These are phyloP conservation scores for Athelia psychrophila DNA, from an alignment of 1,284 basidiomycete species.

Conservation along the genomic window DNA sequence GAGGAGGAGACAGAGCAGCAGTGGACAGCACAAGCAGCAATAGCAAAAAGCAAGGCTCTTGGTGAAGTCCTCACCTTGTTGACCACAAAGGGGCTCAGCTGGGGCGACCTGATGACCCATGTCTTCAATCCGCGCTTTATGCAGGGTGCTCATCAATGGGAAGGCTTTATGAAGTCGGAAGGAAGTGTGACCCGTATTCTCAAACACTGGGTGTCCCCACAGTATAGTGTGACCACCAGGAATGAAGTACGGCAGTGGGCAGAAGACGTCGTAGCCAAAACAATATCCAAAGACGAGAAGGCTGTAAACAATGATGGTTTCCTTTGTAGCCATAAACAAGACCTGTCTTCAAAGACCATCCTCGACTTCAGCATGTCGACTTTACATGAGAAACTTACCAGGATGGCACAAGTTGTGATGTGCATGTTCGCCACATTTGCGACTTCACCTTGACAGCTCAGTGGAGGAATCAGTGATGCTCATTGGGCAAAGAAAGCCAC, in stretches of 20 bases:
- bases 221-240: slow-evolving; percentile 3
- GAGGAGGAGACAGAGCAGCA: not conserved
- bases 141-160: slow-evolving; percentile 10
- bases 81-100: not conserved
- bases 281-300: slow-evolving; percentile 3
- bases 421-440: slow-evolving; percentile 3
- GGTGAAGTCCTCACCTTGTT: slow-evolving; percentile 1
- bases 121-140: slow-evolving; percentile 19
- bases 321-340: not conserved
- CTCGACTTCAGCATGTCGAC: slow-evolving; percentile 1
- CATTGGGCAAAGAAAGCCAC: not conserved
- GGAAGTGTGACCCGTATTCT: slow-evolving; percentile 12
- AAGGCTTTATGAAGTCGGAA: slow-evolving; percentile 11
- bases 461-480: not conserved
- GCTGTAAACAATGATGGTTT: not conserved
- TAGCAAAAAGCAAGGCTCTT: not conserved
- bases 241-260: slow-evolving; percentile 11
- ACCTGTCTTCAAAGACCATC: not conserved
- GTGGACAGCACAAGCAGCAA: not conserved
- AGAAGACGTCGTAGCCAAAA: slow-evolving; percentile 3
- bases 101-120: slow-evolving; percentile 16
- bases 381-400: not conserved
- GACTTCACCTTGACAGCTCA: not conserved
- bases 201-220: slow-evolving; percentile 11
- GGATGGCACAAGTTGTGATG: not conserved